Percentiles rank a stretch among this genome's conserved stretches.
These are phyloP conservation scores for Pyricularia grisea DNA, from an alignment of 2,329 filamentous ascomycete genomes.

Conservation along the genomic window DNA sequence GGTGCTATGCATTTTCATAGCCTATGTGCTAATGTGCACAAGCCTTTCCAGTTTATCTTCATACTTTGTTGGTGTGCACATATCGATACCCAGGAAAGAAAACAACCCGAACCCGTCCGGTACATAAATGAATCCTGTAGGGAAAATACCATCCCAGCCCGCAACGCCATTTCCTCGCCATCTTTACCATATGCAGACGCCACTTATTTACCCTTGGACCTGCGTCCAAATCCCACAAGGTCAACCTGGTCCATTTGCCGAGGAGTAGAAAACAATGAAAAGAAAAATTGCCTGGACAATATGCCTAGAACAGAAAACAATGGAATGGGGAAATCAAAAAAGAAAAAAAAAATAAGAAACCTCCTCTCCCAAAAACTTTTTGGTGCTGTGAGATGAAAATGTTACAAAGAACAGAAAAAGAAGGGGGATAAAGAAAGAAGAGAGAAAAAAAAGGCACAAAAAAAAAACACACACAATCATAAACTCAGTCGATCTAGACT, in stretches of 20 bases:
- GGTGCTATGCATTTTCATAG: not conserved
- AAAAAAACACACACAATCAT: slow-evolving; percentile 40
- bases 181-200: not conserved
- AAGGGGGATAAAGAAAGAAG: not conserved
- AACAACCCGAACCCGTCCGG: not conserved
- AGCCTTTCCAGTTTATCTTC: not conserved
- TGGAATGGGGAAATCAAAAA: too few species aligned
- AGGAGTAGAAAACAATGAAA: not conserved
- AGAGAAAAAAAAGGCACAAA: not conserved
- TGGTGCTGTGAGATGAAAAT: not conserved
- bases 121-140: not conserved
- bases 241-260: not conserved
- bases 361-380: not conserved
- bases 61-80: not conserved
- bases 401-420: not conserved
- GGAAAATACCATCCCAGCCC: not conserved
- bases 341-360: slow-evolving; percentile 46
- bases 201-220: not conserved
- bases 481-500: slow-evolving; percentile 69
- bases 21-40: not conserved
- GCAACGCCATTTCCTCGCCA: not conserved
- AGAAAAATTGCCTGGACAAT: not conserved
- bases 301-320: slow-evolving; percentile 17
- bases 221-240: not conserved
- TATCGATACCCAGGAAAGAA: not conserved